phyloP scores from a whole-genome alignment of 495 filamentous ascomycete genomes.

The Letharia lupina region DNA sequence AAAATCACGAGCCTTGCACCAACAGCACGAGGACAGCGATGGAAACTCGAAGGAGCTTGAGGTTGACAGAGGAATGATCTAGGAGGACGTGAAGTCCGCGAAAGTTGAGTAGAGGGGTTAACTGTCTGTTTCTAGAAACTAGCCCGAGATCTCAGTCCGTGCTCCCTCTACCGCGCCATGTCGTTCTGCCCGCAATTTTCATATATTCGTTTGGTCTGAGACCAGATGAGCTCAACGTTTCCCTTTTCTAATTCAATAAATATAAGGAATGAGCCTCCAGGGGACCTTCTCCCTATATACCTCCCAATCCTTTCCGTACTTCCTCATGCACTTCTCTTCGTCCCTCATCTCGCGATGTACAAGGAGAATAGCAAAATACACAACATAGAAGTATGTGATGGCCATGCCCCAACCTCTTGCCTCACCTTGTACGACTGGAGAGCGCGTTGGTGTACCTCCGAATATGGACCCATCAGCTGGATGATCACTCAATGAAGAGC shows the following conservation, averaged over 20 bases:
- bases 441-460: conserved; percentile 42
- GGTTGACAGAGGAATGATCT: neutral
- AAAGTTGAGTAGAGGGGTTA: neutral
- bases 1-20: neutral
- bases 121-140: neutral
- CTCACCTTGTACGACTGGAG: conserved; percentile 59
- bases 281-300: conserved; percentile 76
- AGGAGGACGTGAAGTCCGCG: neutral
- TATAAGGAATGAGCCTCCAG: conserved; percentile 59
- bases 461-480: conserved; percentile 40
- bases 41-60: neutral
- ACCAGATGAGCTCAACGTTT: neutral
- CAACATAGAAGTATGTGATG: conserved; percentile 89
- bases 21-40: neutral
- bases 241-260: neutral
- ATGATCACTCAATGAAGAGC: neutral
- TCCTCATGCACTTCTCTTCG: conserved; percentile 82
- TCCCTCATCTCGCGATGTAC: conserved; percentile 87
- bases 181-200: neutral
- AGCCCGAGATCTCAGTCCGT: neutral
- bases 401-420: conserved; percentile 73
- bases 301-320: conserved; percentile 93
- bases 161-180: neutral
- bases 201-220: neutral
- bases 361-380: conserved; percentile 86